phyloP scores from a whole-genome alignment of 345 rosid genomes.

The Pugionium dolabratum region DNA sequence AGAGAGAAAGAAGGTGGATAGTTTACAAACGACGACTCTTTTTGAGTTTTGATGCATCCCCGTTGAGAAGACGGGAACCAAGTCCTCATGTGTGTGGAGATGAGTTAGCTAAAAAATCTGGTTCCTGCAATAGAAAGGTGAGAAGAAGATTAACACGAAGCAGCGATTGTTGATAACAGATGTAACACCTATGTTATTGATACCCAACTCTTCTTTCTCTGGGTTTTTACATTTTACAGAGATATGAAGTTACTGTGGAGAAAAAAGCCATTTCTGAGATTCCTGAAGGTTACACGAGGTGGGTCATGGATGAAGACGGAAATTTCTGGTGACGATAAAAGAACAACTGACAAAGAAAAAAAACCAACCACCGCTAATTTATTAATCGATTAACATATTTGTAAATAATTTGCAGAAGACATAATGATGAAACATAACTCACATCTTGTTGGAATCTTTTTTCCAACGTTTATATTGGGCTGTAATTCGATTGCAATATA shows the following conservation, averaged over 20 bases:
- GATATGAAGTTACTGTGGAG: constrained; percentile 38
- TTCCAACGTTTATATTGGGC: not conserved
- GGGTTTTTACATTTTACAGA: constrained; percentile 37
- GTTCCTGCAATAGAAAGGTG: constrained; percentile 51
- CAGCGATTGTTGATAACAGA: not conserved
- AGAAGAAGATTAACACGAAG: constrained; percentile 18
- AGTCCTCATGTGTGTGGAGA: constrained; percentile 17
- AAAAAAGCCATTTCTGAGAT: constrained; percentile 36
- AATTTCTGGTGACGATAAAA: constrained; percentile 38
- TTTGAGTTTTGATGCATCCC: not conserved
- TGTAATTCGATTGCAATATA: constrained; percentile 19
- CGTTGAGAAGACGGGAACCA: constrained; percentile 24
- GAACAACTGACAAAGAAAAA: constrained; percentile 13
- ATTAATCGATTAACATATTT: constrained; percentile 8
- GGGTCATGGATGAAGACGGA: constrained; percentile 67
- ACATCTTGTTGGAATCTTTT: constrained; percentile 8
- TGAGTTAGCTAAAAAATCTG: constrained; percentile 47
- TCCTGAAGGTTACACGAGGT: constrained; percentile 54
- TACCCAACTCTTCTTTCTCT: constrained; percentile 9
- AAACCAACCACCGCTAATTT: constrained; percentile 31
- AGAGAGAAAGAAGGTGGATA: not conserved
- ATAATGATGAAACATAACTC: constrained; percentile 12
- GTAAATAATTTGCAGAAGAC: constrained; percentile 23
- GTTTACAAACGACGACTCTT: constrained; percentile 23
- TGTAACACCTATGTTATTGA: not conserved